Percentiles rank a stretch among this genome's conserved stretches.
Conservation (phyloP, 345 rosid genomes). For the Arabidopsis suecica region DNA sequence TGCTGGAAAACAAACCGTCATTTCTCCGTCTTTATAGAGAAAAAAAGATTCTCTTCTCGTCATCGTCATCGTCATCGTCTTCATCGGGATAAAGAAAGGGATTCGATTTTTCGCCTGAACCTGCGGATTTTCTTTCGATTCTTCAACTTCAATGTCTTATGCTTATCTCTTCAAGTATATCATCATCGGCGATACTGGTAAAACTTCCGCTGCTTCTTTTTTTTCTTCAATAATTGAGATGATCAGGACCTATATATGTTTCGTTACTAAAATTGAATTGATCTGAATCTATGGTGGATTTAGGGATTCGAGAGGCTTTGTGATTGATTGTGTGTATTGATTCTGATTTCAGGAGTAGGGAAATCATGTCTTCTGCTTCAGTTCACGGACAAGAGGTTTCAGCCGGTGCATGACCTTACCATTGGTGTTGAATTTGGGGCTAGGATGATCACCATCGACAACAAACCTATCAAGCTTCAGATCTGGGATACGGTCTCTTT, state of each 20-base stretch:
- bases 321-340: slow-evolving; percentile 2
- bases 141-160: slow-evolving; percentile 57
- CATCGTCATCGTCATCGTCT: slow-evolving; percentile 13
- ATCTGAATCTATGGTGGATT: not conserved
- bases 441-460: slow-evolving; percentile 92
- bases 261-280: not conserved
- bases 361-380: slow-evolving; percentile 97
- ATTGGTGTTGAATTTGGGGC: slow-evolving; percentile 98
- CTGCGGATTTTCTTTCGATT: slow-evolving; percentile 2
- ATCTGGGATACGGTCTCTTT: slow-evolving; percentile 93
- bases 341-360: slow-evolving; percentile 70
- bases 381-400: slow-evolving; percentile 97
- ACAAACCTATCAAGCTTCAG: slow-evolving; percentile 94
- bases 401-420: slow-evolving; percentile 95
- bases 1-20: slow-evolving; percentile 37
- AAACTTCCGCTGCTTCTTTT: not conserved
- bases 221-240: slow-evolving; percentile 4
- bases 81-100: slow-evolving; percentile 8
- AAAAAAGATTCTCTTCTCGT: slow-evolving; percentile 15
- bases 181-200: slow-evolving; percentile 98
- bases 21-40: slow-evolving; percentile 28
- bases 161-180: slow-evolving; percentile 97
- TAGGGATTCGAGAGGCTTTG: not conserved
- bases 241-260: slow-evolving; percentile 7
- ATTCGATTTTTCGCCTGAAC: slow-evolving; percentile 17